These are phyloP conservation scores for Umbelopsis sp. DNA, from an alignment of 371 early-diverging fungal species.

Conservation along the genomic window DNA sequence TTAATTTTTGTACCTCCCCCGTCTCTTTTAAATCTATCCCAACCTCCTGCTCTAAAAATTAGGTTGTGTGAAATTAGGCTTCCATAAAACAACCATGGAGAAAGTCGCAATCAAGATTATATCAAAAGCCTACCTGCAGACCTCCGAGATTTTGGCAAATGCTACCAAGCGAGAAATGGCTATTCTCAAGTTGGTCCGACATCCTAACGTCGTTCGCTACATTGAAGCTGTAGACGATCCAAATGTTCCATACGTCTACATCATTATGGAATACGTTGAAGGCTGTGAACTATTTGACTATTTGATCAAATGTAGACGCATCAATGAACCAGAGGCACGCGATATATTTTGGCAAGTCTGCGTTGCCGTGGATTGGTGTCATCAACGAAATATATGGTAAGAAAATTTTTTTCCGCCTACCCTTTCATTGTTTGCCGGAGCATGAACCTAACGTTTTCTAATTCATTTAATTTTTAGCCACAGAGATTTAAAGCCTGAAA, in stretches of 20 bases:
- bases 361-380: slow-evolving; percentile 90
- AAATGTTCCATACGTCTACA: slow-evolving; percentile 59
- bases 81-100: slow-evolving; percentile 70
- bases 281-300: slow-evolving; percentile 96
- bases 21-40: background rate
- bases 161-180: slow-evolving; percentile 91
- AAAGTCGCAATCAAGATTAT: slow-evolving; percentile 92
- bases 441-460: background rate
- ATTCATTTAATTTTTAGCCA: slow-evolving; percentile 36
- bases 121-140: slow-evolving; percentile 59
- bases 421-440: background rate
- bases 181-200: slow-evolving; percentile 87
- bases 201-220: slow-evolving; percentile 85
- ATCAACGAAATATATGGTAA: slow-evolving; percentile 86
- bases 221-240: slow-evolving; percentile 83
- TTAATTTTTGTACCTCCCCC: background rate
- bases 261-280: slow-evolving; percentile 94
- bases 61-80: slow-evolving; percentile 82
- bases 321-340: slow-evolving; percentile 86
- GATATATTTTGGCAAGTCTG: slow-evolving; percentile 92
- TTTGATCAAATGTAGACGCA: slow-evolving; percentile 80
- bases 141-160: slow-evolving; percentile 58
- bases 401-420: slow-evolving; percentile 4
- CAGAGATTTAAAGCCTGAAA: slow-evolving; percentile 73
- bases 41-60: background rate